These are phyloP conservation scores for Xylariaceae sp. DNA, from an alignment of 2,329 filamentous ascomycete genomes.

Conservation along the genomic window DNA sequence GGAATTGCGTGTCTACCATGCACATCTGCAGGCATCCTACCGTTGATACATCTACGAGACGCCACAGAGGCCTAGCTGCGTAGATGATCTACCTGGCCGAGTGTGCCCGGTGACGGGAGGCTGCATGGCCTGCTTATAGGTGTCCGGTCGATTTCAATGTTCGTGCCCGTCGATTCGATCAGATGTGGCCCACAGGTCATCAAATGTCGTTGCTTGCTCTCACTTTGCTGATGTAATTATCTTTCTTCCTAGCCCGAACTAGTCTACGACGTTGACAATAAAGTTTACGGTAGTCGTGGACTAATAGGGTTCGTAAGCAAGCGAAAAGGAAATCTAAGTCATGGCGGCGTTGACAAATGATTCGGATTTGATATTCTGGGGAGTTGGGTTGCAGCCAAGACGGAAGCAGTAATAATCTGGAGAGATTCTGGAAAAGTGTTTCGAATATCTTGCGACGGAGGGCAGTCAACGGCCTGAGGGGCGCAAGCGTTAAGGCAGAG, in stretches of 20 bases:
- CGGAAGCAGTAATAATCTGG: background rate
- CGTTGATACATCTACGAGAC: constrained; percentile 44
- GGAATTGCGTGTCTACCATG: constrained; percentile 38
- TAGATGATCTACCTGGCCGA: constrained; percentile 37
- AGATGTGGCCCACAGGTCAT: constrained; percentile 21
- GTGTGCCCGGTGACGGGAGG: constrained; percentile 38
- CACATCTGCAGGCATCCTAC: constrained; percentile 49
- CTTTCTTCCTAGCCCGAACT: too few relatives aligned
- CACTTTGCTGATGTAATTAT: constrained; percentile 1
- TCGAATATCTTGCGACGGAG: constrained; percentile 4
- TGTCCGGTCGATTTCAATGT: constrained; percentile 31
- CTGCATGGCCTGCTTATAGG: constrained; percentile 39
- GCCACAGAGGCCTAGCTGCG: constrained; percentile 44
- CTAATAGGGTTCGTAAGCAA: background rate
- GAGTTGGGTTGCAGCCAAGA: constrained; percentile 5
- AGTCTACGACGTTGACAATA: too few relatives aligned
- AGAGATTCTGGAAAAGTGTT: too few relatives aligned
- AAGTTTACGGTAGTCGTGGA: too few relatives aligned
- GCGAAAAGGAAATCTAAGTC: too few relatives aligned
- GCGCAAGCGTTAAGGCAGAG: too few relatives aligned
- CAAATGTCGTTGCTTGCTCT: constrained; percentile 21
- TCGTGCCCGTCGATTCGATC: constrained; percentile 33
- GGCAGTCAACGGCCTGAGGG: background rate
- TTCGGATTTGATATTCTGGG: background rate
- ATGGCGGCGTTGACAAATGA: background rate